These are phyloP conservation scores for Cucurbita pepo DNA, from an alignment of 306 rosid genomes.

Conservation along the genomic window DNA sequence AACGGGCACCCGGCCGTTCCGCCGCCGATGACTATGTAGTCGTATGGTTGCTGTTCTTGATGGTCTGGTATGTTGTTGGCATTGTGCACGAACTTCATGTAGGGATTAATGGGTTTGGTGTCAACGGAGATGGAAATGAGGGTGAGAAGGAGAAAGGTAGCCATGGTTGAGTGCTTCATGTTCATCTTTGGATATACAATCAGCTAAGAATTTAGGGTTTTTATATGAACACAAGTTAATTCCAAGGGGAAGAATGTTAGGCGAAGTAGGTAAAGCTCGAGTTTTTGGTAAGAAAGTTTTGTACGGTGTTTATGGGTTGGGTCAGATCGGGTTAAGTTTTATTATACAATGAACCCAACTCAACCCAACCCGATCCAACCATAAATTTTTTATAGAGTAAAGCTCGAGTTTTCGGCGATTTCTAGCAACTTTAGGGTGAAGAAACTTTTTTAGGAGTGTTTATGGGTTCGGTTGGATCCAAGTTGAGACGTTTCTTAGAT, in stretches of 20 bases:
- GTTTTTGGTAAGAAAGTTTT: background rate
- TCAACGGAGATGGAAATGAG: background rate
- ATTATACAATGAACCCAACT: too few relatives aligned
- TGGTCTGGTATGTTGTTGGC: background rate
- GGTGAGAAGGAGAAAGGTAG: background rate
- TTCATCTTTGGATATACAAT: background rate
- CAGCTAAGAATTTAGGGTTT: background rate
- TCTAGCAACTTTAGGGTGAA: too few relatives aligned
- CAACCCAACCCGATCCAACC: too few relatives aligned
- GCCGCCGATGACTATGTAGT: constrained; percentile 23
- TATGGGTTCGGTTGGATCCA: too few relatives aligned
- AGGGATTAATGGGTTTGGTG: background rate
- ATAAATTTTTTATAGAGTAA: too few relatives aligned
- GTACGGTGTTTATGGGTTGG: too few relatives aligned
- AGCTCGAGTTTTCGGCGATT: too few relatives aligned
- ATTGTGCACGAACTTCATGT: constrained; percentile 8
- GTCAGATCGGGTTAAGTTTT: too few relatives aligned
- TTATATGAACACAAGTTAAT: background rate
- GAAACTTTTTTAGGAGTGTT: too few relatives aligned
- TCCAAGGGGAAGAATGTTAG: background rate
- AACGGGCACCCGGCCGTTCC: constrained; percentile 23
- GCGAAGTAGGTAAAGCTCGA: background rate
- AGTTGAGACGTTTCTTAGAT: too few relatives aligned
- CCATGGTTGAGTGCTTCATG: background rate
- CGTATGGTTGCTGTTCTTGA: constrained; percentile 1